Percentiles rank a stretch among this genome's conserved stretches.
Conservation (phyloP, 73 alveolate species). For the Tetrahymena thermophila region DNA sequence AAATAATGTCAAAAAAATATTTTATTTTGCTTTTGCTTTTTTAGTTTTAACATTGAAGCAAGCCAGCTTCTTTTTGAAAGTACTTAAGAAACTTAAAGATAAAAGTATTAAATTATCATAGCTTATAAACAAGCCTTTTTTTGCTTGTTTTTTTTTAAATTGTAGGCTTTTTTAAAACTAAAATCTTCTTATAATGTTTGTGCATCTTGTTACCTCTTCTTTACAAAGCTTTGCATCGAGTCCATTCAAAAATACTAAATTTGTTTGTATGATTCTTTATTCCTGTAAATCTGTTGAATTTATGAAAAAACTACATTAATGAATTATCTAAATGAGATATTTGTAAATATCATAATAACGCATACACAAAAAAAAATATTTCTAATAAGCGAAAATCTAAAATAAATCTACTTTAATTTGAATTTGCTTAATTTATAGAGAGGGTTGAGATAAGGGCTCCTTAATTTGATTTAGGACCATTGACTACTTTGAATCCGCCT, state of each 20-base stretch:
- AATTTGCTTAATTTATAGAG: not conserved
- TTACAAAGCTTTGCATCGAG: not conserved
- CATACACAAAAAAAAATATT: not conserved
- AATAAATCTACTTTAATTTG: not conserved
- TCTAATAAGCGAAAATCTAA: not conserved
- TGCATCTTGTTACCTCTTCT: not conserved
- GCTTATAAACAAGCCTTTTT: not conserved
- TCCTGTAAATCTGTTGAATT: not conserved
- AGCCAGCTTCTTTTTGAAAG: not conserved
- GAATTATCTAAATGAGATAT: not conserved
- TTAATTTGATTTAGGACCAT: not conserved
- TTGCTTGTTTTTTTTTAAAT: not conserved
- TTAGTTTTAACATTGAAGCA: not conserved
- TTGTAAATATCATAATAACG: not conserved
- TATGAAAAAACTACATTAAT: not conserved
- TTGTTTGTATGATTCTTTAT: not conserved
- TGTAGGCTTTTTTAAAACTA: not conserved
- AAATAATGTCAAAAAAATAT: not conserved
- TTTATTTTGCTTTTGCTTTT: not conserved
- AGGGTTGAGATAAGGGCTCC: not conserved
- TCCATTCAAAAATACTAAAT: not conserved
- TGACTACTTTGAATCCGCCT: not conserved
- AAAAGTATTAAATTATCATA: not conserved
- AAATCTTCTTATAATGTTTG: not conserved
- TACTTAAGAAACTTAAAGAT: not conserved